Evolutionary conservation across 805 yeast genomes (phyloP), one percentile per base, ranked within the genome.

Genomic region (Starmerella roubikii): DNA sequence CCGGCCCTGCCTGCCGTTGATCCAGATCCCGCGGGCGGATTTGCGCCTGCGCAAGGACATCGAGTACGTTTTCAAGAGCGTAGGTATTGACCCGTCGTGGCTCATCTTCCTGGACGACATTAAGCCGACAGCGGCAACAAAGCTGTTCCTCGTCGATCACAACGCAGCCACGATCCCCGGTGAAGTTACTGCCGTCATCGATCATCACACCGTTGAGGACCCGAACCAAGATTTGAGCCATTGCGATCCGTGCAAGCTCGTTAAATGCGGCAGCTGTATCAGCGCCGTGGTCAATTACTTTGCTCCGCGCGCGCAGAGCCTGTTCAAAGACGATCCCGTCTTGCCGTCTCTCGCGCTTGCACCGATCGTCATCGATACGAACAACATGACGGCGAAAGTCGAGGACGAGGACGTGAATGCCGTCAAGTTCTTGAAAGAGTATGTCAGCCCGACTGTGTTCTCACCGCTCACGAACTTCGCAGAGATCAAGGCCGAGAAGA

Each of bases 321-420:
- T 42, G 11, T 41, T 48, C n/a, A 34, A 34, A 6, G 34, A 32
- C 9, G 53, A 59, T 27, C 47, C 52, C 2, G 71, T 66, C 17
- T 52, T 69, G 7, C 60, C 69, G 1, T 57, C 60, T 23, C 58
- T 83, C 12, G 62, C 74, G 6, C 45, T 76, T 34, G 77, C 82
- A 0, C 91, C 95, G 1, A 67, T 80, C 23, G 52, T 84, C 28
- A 64, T 79, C 11, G 97, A 88, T 51, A 86, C 97, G 0, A 60
- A 74, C 4, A 76, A 78, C 48, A 60, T 84, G 64, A 61, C 67
- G 9, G 65, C 66, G 34, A 77, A 76, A 55, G 60, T 79, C 3
- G 83, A 78, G 45, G 52, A 54, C 0, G 64, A 62, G 3, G 97
- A 88, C 30, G 23, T 34, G 5, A 15, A 29, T 3, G 45, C 47